Evolutionary conservation across 345 rosid species (phyloP).

Genomic region (Geranium rotundifolium): DNA sequence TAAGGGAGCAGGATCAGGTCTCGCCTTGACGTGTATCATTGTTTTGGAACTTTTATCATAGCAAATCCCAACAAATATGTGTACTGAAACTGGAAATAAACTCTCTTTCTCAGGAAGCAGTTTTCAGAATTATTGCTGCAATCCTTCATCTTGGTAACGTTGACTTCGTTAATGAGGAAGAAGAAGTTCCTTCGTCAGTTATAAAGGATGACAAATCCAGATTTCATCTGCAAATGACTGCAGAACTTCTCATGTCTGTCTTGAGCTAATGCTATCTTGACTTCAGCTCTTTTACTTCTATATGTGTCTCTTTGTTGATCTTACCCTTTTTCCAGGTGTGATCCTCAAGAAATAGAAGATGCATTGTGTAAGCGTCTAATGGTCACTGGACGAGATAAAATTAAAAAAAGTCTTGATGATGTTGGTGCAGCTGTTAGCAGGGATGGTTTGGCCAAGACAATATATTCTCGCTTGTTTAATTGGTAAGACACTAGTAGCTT

Average conservation of each 20-base stretch:
- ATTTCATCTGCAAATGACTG: constrained; percentile 69
- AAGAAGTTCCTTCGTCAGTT: constrained; percentile 53
- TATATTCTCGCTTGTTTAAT: constrained; percentile 76
- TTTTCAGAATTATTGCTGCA: constrained; percentile 75
- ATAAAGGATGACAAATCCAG: constrained; percentile 49
- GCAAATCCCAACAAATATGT: constrained; percentile 1
- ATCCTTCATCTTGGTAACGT: constrained; percentile 91
- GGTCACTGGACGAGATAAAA: constrained; percentile 78
- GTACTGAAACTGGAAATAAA: constrained; percentile 4
- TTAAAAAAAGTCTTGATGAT: constrained; percentile 73
- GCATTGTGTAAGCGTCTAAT: constrained; percentile 72
- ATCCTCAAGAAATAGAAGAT: constrained; percentile 48
- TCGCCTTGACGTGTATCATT: constrained; percentile 9
- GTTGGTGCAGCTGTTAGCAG: constrained; percentile 61
- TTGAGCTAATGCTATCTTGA: constrained; percentile 7
- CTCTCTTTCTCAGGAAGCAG: constrained; percentile 44
- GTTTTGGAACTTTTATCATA: constrained; percentile 3
- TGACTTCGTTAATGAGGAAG: constrained; percentile 50
- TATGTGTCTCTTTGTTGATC: constrained; percentile 2
- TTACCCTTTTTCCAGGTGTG: constrained; percentile 51
- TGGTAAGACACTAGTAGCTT: constrained; percentile 37
- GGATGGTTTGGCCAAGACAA: constrained; percentile 88
- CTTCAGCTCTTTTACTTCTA: background rate
- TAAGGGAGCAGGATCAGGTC: constrained; percentile 70
- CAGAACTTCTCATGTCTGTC: constrained; percentile 65